Evolutionary conservation across 768 basidiomycete genomes (phyloP).

Genomic region (Clavulina sp.): DNA sequence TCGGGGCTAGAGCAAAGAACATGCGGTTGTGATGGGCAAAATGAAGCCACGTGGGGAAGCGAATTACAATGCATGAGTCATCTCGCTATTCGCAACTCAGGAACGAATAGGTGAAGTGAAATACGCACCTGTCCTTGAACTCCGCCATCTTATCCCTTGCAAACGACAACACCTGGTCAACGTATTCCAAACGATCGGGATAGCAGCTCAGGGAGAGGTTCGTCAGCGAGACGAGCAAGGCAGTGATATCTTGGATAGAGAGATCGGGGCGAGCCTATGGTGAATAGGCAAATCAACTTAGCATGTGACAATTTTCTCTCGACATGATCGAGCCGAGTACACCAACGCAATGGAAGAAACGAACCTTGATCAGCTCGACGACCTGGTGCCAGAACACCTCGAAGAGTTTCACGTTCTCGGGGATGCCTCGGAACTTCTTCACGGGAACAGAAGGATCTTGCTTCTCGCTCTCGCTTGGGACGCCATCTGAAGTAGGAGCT

Average conservation of each 20-base stretch:
- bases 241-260: constrained; percentile 94
- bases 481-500: neutral
- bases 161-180: constrained; percentile 87
- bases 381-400: constrained; percentile 99
- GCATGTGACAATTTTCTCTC: constrained; percentile 6
- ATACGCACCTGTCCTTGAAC: constrained; percentile 58
- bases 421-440: constrained; percentile 86
- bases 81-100: neutral
- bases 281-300: too few relatives aligned
- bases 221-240: constrained; percentile 83
- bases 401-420: constrained; percentile 86
- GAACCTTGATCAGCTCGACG: constrained; percentile 89
- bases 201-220: constrained; percentile 95
- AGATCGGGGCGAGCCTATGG: constrained; percentile 85
- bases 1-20: constrained; percentile 44
- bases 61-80: neutral
- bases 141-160: constrained; percentile 75
- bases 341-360: constrained; percentile 12
- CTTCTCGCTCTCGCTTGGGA: constrained; percentile 36
- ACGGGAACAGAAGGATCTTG: constrained; percentile 25
- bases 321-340: neutral
- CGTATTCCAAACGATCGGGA: constrained; percentile 90
- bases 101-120: neutral
- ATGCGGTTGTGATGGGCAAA: constrained; percentile 3
- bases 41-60: neutral